phyloP scores from a whole-genome alignment of 2,329 filamentous ascomycete species.

The Scytalidium sp. region DNA sequence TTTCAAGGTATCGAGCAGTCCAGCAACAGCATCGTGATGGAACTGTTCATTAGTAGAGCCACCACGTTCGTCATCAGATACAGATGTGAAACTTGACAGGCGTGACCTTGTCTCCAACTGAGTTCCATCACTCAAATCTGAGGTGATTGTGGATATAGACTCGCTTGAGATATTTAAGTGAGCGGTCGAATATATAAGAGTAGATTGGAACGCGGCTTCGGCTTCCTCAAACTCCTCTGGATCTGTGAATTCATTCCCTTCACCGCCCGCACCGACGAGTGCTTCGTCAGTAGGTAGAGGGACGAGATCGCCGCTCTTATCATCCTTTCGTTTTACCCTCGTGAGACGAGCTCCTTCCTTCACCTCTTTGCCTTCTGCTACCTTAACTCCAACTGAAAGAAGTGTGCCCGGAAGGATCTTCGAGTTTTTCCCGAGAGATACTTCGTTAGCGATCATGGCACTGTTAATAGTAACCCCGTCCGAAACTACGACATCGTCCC shows the following conservation, averaged over 20 bases:
- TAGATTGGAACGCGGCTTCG: slow-evolving; percentile 52
- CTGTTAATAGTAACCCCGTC: slow-evolving; percentile 69
- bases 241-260: slow-evolving; percentile 63
- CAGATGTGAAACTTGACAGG: slow-evolving; percentile 69
- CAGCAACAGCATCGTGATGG: slow-evolving; percentile 82
- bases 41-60: slow-evolving; percentile 58
- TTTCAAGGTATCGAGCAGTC: slow-evolving; percentile 81
- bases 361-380: slow-evolving; percentile 59
- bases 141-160: slow-evolving; percentile 64
- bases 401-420: slow-evolving; percentile 70
- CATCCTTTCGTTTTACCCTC: slow-evolving; percentile 34
- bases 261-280: slow-evolving; percentile 55
- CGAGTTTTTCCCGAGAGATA: slow-evolving; percentile 67
- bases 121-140: slow-evolving; percentile 42
- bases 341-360: slow-evolving; percentile 34
- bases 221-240: slow-evolving; percentile 58
- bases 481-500: slow-evolving; percentile 77
- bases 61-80: slow-evolving; percentile 56
- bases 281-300: slow-evolving; percentile 41
- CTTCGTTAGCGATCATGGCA: slow-evolving; percentile 74
- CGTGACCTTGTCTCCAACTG: slow-evolving; percentile 46
- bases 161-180: slow-evolving; percentile 40
- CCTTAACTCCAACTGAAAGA: slow-evolving; percentile 73
- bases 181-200: slow-evolving; percentile 30
- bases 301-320: slow-evolving; percentile 25